phyloP scores from a whole-genome alignment of 495 filamentous ascomycete genomes.

The Talaromyces proteolyticus region DNA sequence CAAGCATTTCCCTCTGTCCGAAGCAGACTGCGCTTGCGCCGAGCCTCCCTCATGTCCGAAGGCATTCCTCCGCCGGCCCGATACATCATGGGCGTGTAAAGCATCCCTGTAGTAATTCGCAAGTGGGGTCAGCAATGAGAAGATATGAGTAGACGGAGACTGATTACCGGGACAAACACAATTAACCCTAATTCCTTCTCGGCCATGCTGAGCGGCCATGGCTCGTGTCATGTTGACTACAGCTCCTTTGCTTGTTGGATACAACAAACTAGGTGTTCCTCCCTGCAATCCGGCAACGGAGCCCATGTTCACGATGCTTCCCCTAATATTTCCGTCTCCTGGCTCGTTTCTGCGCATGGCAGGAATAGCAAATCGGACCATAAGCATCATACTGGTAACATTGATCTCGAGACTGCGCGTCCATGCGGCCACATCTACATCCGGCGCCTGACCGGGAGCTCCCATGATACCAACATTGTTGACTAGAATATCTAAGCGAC shows the following conservation, averaged over 20 bases:
- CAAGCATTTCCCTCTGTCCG: slow-evolving; percentile 49
- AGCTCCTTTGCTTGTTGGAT: slow-evolving; percentile 57
- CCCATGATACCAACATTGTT: slow-evolving; percentile 55
- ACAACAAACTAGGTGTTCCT: slow-evolving; percentile 52
- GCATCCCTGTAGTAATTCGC: slow-evolving; percentile 25
- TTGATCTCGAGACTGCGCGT: slow-evolving; percentile 48
- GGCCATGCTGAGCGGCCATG: slow-evolving; percentile 52
- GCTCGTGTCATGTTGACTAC: slow-evolving; percentile 53
- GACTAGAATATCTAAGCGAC: slow-evolving; percentile 48
- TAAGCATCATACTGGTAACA: slow-evolving; percentile 52
- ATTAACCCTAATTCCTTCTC: slow-evolving; percentile 49
- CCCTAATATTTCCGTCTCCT: slow-evolving; percentile 20
- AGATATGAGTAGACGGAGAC: neutral
- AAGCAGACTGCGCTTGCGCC: slow-evolving; percentile 44
- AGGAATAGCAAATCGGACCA: slow-evolving; percentile 49
- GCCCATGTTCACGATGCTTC: slow-evolving; percentile 53
- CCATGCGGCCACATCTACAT: slow-evolving; percentile 50
- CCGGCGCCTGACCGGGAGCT: slow-evolving; percentile 44
- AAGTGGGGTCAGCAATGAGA: neutral
- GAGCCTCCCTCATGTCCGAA: slow-evolving; percentile 36
- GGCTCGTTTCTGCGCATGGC: slow-evolving; percentile 39
- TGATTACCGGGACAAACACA: slow-evolving; percentile 49
- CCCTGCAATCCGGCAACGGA: slow-evolving; percentile 51
- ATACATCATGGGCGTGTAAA: slow-evolving; percentile 59
- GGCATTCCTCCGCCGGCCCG: slow-evolving; percentile 36